These are phyloP conservation scores for Lachnellula arida DNA, from an alignment of 2,329 filamentous ascomycete species.

Conservation along the genomic window DNA sequence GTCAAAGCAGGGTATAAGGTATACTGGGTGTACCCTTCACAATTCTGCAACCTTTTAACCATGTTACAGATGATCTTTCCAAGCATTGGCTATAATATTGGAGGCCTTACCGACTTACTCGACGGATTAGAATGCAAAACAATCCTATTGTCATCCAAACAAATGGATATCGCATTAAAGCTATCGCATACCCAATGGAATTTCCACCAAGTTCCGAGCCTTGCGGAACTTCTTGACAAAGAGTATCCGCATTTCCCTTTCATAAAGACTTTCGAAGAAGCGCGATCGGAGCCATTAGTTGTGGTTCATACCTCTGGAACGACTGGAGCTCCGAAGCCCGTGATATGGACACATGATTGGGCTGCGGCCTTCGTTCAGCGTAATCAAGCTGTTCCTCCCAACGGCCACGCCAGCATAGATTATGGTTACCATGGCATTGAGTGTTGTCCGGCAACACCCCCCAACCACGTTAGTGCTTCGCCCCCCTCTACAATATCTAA, in stretches of 20 bases:
- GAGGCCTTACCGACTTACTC: background rate
- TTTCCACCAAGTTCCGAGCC: background rate
- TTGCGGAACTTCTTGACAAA: constrained; percentile 17
- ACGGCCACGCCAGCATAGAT: background rate
- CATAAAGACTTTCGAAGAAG: constrained; percentile 31
- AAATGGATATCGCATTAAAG: background rate
- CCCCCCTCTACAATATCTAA: background rate
- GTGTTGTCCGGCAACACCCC: background rate
- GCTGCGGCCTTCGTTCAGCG: constrained; percentile 34
- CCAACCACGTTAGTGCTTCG: background rate
- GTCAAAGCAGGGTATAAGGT: constrained; percentile 4
- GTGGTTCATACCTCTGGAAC: constrained; percentile 40
- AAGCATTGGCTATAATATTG: background rate
- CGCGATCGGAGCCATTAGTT: constrained; percentile 34
- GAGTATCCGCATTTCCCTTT: constrained; percentile 23
- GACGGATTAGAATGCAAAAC: constrained; percentile 4
- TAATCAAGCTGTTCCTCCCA: constrained; percentile 4
- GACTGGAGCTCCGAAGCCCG: constrained; percentile 39
- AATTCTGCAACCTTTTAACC: background rate
- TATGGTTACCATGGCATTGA: background rate
- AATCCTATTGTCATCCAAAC: background rate
- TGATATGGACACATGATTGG: constrained; percentile 33
- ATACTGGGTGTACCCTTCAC: background rate
- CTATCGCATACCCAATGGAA: background rate
- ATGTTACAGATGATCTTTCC: constrained; percentile 17